A percentile compares a stretch with the other conserved stretches of the same genome.
Evolutionary conservation across 108 stramenopile genomes (phyloP).

Genomic region (Nitzschia putrida): DNA sequence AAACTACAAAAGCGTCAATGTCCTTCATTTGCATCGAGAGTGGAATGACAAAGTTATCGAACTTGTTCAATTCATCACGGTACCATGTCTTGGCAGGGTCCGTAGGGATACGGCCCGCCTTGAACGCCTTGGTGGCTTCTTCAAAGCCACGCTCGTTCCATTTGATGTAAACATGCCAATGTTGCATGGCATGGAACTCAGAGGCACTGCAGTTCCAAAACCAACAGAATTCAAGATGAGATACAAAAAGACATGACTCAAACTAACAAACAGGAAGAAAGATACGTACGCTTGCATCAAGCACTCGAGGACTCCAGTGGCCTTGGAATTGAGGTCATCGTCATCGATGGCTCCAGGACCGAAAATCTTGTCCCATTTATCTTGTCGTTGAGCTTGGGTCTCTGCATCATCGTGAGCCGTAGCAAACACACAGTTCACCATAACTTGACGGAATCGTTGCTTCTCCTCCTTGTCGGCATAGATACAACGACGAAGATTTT

Average conservation of each 20-base stretch:
- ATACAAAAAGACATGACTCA: neutral
- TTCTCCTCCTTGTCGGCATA: constrained; percentile 32
- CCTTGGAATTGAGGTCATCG: constrained; percentile 14
- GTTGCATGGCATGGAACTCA: constrained; percentile 44
- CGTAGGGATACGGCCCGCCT: constrained; percentile 26
- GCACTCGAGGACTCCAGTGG: constrained; percentile 14
- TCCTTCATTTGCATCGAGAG: constrained; percentile 43
- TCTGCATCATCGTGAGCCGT: constrained; percentile 43
- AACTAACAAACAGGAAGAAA: neutral
- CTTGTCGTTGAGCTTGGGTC: constrained; percentile 19
- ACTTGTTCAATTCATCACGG: constrained; percentile 34
- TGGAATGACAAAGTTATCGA: constrained; percentile 45
- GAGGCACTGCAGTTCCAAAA: neutral
- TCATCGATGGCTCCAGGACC: constrained; percentile 21
- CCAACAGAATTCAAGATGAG: neutral
- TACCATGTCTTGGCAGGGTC: constrained; percentile 45
- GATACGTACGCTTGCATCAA: constrained; percentile 31
- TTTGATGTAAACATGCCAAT: constrained; percentile 39
- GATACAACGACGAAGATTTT: constrained; percentile 29
- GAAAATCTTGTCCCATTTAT: constrained; percentile 44
- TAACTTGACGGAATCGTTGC: constrained; percentile 39
- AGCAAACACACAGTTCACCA: constrained; percentile 42
- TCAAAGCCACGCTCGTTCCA: constrained; percentile 48
- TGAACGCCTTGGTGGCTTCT: constrained; percentile 40
- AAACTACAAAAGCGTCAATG: constrained; percentile 40